Base-by-base conservation (phyloP, 140 eudicot genomes). In the Artemisia princeps region DNA sequence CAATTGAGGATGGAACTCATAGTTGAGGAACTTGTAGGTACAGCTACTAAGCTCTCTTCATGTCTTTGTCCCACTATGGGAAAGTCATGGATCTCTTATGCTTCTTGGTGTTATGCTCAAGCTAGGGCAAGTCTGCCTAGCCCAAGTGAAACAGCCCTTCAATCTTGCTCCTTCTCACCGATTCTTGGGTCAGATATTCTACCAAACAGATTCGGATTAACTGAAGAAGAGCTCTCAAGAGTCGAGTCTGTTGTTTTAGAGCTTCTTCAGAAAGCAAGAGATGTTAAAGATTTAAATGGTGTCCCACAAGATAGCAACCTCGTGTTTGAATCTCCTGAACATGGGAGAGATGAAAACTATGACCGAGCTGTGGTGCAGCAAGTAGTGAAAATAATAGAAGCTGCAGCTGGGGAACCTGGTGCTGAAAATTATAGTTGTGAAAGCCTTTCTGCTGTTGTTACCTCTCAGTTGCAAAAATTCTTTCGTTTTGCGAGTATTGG, bases 21-120 rank as follows among this genome's bases (percentile, higher is more conserved):
- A 30, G 72, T 84, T 55, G 94, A 88, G 75, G 96, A 84, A 75
- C 87, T 94, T 75, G 81, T 84, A 60, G 99, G 99, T 58, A 77
- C 85, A 57, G 64, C 86, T 67, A 72, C 84, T 67, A 88, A 88
- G 74, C 77, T 83, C 42, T 81, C 96, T 19, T 71, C 96, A 15
- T 69, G 60, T 52, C 94, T 94, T 59, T 94, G 95, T 74, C 94
- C 95, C 53, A 64, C 80, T 55, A 77, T 94, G 94, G 94, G 94
- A 1, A 94, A 86, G 68, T 80, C 99, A 55, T 94, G 99, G 99
- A 88, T 94, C 62, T 73, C 83, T 49, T 94, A 88, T 84, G 99
- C 95, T 52, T 84, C 96, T 55, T 94, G 99, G 99, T 94, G 99
- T 71, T 94, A 74, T 77, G 58, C 50, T 68, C 96, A 88, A 84